phyloP scores from a whole-genome alignment of 2,329 filamentous ascomycete species.

The Nothomitra cinnamomea region DNA sequence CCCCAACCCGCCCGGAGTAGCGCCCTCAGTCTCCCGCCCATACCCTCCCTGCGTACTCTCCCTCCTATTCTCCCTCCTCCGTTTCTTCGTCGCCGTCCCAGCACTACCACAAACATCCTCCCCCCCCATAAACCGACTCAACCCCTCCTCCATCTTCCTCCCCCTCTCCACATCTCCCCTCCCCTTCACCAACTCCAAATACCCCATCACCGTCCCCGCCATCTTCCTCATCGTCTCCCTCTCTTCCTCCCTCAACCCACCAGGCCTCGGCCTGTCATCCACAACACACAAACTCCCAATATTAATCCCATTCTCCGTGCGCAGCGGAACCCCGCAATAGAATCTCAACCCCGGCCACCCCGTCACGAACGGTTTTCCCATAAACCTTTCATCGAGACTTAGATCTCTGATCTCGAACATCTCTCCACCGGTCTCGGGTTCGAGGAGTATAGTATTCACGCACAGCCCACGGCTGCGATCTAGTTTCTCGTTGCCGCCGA shows the following conservation, averaged over 20 bases:
- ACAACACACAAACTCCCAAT: conserved; percentile 19
- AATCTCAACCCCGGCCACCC: conserved; percentile 16
- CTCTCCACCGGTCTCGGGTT: conserved; percentile 12
- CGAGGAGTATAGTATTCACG: conserved; percentile 15
- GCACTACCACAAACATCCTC: too few relatives aligned
- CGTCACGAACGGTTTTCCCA: conserved; percentile 15
- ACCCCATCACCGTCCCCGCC: neutral
- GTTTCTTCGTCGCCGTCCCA: too few relatives aligned
- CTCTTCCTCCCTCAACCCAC: neutral
- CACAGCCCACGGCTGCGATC: conserved; percentile 17
- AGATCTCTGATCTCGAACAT: too few relatives aligned
- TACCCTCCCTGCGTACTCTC: too few relatives aligned
- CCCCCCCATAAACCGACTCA: too few relatives aligned
- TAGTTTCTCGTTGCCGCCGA: too few relatives aligned
- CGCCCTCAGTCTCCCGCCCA: too few relatives aligned
- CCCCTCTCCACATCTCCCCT: too few relatives aligned
- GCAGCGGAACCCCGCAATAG: conserved; percentile 16
- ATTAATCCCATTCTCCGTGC: conserved; percentile 16
- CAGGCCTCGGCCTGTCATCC: conserved; percentile 10
- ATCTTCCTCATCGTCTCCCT: neutral
- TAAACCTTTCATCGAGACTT: conserved; percentile 12
- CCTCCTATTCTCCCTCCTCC: too few relatives aligned
- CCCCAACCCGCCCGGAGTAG: too few relatives aligned
- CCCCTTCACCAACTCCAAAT: neutral
- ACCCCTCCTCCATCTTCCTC: too few relatives aligned